Evolutionary conservation across 2,329 filamentous ascomycete species (phyloP), one percentile per base, ranked within the genome.

Genomic region (Rhynchosporium agropyri): DNA sequence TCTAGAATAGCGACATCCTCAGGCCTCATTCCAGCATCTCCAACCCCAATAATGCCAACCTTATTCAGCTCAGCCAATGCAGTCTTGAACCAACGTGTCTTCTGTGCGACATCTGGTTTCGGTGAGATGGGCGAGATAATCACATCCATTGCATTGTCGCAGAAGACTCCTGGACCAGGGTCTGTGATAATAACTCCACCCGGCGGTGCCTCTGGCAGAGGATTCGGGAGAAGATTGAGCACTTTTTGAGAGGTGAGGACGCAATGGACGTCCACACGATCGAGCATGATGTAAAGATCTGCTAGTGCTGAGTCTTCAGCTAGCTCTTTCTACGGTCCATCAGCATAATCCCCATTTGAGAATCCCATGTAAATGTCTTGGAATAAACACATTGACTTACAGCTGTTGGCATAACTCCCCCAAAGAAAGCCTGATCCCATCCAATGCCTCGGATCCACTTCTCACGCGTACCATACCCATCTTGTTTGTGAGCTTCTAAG

Each of bases 191-290:
- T 81, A 63, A 89, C 85, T 1, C 88, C 88, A 10, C 87, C 88
- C 1, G 86, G 84, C 1, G 87, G 73, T 1, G 80, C 77, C 31
- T 82, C 72, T 48, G 76, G 77, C 1, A 79, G 62, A 1, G 79
- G 77, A 1, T 76, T 69, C 0, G 86, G 83, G 5, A 91, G 80
- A 1, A 90, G 78, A 54, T 81, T 76, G 2, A 90, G 79, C 1
- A 90, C 84, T 20, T 86, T 80, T 31, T 84, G 78, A 0, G 87
- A 90, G 2, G 89, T 86, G 84, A 87, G 89, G 33, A 85, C 80
- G 73, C 88, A 91, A 72, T 90, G 88, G 3, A 86, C 84, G 68
- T 90, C 88, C 7, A 89, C 83, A 13, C 88, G 82, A 70, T 89
- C 86, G 3, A 90, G 80, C 85, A 90, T 89, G 63, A 90, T 82